Conservation (phyloP, 169 alveolate genomes). For the Condylostoma magnum region DNA sequence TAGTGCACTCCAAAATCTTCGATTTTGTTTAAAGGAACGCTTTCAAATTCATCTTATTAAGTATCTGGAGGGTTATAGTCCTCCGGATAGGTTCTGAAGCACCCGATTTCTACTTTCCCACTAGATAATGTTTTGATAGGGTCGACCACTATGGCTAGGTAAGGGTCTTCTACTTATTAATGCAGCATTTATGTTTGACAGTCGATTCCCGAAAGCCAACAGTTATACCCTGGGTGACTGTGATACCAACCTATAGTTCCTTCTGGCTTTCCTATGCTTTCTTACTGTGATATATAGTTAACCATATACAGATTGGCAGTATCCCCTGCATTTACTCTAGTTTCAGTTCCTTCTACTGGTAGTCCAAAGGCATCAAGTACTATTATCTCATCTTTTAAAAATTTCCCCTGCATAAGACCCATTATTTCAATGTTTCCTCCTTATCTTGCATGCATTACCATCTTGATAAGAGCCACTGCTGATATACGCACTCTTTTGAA, state of each 20-base stretch:
- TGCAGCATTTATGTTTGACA: constrained; percentile 74
- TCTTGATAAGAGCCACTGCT: constrained; percentile 82
- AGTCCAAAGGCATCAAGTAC: constrained; percentile 86
- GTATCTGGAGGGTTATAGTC: constrained; percentile 50
- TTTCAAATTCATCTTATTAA: constrained; percentile 40
- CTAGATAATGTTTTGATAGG: constrained; percentile 75
- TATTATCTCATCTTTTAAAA: constrained; percentile 69
- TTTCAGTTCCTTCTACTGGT: constrained; percentile 93
- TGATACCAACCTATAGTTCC: constrained; percentile 91
- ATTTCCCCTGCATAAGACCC: constrained; percentile 93
- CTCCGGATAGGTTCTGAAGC: constrained; percentile 83
- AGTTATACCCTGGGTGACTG: constrained; percentile 91
- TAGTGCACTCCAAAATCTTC: constrained; percentile 88
- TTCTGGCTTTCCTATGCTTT: constrained; percentile 65
- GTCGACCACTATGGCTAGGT: constrained; percentile 88
- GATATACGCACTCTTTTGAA: constrained; percentile 73
- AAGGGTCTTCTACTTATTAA: constrained; percentile 82
- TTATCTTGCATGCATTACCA: constrained; percentile 86
- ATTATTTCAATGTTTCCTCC: constrained; percentile 88
- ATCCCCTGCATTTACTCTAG: constrained; percentile 84
- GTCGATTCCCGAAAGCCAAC: constrained; percentile 90
- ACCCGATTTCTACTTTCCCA: constrained; percentile 84
- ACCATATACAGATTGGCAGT: constrained; percentile 74
- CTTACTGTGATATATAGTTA: constrained; percentile 45
- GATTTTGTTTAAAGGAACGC: constrained; percentile 74